A percentile compares a stretch with the other conserved stretches of the same genome.
Evolutionary conservation across 305 asterid genomes (phyloP).

Genomic region (Fraxinus dipetala): DNA sequence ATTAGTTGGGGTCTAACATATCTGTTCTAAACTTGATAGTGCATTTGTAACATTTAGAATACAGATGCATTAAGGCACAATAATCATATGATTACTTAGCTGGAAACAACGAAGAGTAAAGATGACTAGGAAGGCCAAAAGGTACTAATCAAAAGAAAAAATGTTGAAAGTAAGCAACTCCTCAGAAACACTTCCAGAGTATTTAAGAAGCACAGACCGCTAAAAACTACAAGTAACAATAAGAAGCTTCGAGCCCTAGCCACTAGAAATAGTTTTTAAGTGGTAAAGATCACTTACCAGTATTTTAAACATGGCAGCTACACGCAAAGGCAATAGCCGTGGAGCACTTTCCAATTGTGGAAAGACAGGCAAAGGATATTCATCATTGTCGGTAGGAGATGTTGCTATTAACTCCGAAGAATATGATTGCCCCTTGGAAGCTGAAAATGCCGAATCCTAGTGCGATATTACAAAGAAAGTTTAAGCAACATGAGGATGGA

Average conservation of each 20-base stretch:
- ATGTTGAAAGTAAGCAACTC: conserved; percentile 18
- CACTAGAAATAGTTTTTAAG: conserved; percentile 22
- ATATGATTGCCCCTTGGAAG: conserved; percentile 56
- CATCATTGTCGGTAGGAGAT: conserved; percentile 49
- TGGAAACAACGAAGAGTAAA: conserved; percentile 16
- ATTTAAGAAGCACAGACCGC: conserved; percentile 13
- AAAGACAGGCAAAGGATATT: conserved; percentile 45
- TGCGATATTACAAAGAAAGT: conserved; percentile 26
- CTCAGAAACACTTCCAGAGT: conserved; percentile 13
- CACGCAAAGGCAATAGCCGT: conserved; percentile 66
- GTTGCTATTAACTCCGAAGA: conserved; percentile 66
- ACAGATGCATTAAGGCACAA: background rate
- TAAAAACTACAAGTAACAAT: conserved; percentile 16
- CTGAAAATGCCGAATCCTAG: conserved; percentile 72
- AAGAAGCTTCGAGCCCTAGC: conserved; percentile 9
- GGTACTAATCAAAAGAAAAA: background rate
- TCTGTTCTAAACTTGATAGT: conserved; percentile 1
- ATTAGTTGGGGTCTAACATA: conserved; percentile 3
- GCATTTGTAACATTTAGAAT: conserved; percentile 2
- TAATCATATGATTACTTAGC: conserved; percentile 9
- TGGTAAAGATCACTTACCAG: conserved; percentile 53
- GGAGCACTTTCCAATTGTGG: conserved; percentile 77
- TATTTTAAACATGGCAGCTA: conserved; percentile 88
- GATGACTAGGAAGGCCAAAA: conserved; percentile 7
- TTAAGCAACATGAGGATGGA: conserved; percentile 24